These are phyloP conservation scores for Xylaria acuta DNA, from an alignment of 495 filamentous ascomycete genomes.

Conservation along the genomic window DNA sequence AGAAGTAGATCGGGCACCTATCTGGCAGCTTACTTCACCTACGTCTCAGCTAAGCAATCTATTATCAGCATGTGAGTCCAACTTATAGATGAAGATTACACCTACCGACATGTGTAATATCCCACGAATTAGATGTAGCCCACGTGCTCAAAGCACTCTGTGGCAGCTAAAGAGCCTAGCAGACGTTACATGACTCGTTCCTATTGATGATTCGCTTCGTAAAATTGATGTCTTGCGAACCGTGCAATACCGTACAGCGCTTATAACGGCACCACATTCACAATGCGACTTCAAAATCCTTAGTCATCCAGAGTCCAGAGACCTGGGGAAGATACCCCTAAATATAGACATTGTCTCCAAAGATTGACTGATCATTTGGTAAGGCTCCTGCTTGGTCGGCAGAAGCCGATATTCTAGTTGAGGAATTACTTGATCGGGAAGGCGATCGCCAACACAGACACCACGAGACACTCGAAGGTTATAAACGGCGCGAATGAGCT, in stretches of 20 bases:
- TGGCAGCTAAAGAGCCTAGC: not conserved
- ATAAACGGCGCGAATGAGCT: slow-evolving; percentile 1
- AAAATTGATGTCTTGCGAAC: not conserved
- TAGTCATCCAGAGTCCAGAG: slow-evolving; percentile 4
- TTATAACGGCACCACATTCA: not conserved
- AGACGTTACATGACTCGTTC: not conserved
- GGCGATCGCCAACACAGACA: slow-evolving; percentile 13
- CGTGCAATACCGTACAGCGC: not conserved
- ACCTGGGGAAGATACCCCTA: not conserved
- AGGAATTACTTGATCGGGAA: slow-evolving; percentile 23
- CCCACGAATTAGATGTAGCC: not conserved
- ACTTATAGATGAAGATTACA: slow-evolving; percentile 14
- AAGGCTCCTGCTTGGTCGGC: slow-evolving; percentile 10
- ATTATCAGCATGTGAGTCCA: slow-evolving; percentile 13
- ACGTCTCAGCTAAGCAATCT: slow-evolving; percentile 10
- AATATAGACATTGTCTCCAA: slow-evolving; percentile 1
- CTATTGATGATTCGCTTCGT: not conserved
- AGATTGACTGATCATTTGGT: slow-evolving; percentile 24
- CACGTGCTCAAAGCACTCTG: too few species aligned
- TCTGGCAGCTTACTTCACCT: slow-evolving; percentile 1
- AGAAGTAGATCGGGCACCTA: not conserved
- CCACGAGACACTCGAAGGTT: slow-evolving; percentile 15
- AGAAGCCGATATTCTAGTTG: slow-evolving; percentile 11
- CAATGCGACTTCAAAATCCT: slow-evolving; percentile 1
- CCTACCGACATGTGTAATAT: not conserved